Conservation (phyloP, 441 rosid species). For the Codiaeum variegatum region DNA sequence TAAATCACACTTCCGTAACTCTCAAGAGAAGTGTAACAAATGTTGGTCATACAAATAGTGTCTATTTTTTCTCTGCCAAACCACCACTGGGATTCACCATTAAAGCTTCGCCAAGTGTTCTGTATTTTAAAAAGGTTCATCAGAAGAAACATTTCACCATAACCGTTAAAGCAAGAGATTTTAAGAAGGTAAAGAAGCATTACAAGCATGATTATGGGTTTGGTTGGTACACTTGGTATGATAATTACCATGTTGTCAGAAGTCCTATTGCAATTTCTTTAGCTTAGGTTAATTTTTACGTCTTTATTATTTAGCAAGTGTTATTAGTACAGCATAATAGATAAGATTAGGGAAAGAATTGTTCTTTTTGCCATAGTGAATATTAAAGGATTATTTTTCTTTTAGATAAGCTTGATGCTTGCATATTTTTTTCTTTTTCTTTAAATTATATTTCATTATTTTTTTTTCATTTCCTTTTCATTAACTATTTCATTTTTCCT, state of each 20-base stretch:
- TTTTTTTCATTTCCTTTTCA: no score
- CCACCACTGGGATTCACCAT: constrained; percentile 48
- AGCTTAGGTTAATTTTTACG: constrained; percentile 21
- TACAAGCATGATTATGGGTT: constrained; percentile 44
- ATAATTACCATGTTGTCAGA: constrained; percentile 47
- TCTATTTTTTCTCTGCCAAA: constrained; percentile 34
- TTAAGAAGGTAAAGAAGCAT: background rate
- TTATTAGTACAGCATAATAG: background rate
- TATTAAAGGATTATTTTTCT: no score
- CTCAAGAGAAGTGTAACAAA: constrained; percentile 63
- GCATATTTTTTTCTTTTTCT: no score
- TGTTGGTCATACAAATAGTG: constrained; percentile 38
- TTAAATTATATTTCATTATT: no score
- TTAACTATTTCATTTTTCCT: no score
- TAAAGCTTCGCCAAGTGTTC: constrained; percentile 37
- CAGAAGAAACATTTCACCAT: constrained; percentile 52
- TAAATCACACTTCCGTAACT: constrained; percentile 27
- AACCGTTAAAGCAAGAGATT: constrained; percentile 24
- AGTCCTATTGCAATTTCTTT: constrained; percentile 66
- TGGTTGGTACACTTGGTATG: constrained; percentile 67
- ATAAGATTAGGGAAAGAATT: no score
- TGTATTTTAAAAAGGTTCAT: constrained; percentile 39
- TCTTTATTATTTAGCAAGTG: background rate
- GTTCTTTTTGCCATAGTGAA: no score
- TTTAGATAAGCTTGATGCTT: no score